Evolutionary conservation across 371 early-diverging fungal genomes (phyloP).

Genomic region (Mortierella polycephala): DNA sequence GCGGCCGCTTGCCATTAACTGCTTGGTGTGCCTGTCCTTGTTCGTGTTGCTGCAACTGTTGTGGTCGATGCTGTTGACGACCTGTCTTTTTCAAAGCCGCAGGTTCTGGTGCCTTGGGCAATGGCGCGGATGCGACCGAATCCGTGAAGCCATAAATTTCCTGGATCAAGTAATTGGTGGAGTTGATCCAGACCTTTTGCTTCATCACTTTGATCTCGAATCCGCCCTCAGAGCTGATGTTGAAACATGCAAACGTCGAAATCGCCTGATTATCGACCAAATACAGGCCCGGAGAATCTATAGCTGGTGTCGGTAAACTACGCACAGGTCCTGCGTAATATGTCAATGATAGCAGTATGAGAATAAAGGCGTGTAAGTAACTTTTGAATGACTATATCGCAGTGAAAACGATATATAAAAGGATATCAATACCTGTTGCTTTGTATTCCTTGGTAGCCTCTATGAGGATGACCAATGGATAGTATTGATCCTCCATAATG

Average conservation of each 20-base stretch:
- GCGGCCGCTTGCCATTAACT: not conserved
- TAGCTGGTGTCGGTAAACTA: constrained; percentile 31
- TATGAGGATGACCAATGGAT: constrained; percentile 51
- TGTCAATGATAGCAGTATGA: not conserved
- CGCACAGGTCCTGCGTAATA: constrained; percentile 15
- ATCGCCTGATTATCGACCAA: constrained; percentile 47
- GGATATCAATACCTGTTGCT: constrained; percentile 15
- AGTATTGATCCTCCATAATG: constrained; percentile 53
- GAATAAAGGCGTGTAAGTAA: not conserved
- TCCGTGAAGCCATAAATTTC: constrained; percentile 55
- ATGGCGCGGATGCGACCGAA: constrained; percentile 16
- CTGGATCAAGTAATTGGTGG: constrained; percentile 49
- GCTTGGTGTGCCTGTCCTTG: not conserved
- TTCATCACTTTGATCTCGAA: constrained; percentile 56
- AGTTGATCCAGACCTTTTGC: constrained; percentile 53
- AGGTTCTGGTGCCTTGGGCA: constrained; percentile 12
- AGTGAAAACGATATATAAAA: not conserved
- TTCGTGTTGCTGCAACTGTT: not conserved
- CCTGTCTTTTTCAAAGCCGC: not conserved
- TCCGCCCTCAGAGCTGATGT: constrained; percentile 48
- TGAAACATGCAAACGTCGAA: constrained; percentile 52
- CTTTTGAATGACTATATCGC: not conserved
- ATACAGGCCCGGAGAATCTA: constrained; percentile 38
- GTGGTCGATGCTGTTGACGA: not conserved
- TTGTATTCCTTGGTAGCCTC: constrained; percentile 42